A percentile compares a stretch with the other conserved stretches of the same genome.
phyloP scores from a whole-genome alignment of 345 rosid genomes.

The Lumnitzera racemosa region DNA sequence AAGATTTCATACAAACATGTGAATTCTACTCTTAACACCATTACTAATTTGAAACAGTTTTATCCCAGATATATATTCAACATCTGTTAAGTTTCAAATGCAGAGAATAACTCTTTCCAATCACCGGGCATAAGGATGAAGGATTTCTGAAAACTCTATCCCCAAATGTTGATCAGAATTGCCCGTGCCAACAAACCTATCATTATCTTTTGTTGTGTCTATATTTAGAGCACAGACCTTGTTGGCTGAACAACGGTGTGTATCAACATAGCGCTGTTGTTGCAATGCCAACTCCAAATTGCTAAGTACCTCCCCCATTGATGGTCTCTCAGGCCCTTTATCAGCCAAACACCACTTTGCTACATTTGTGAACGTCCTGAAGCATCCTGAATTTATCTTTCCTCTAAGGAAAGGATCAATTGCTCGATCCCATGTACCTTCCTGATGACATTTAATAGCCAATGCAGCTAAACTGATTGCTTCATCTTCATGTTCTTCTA shows the following conservation, averaged over 20 bases:
- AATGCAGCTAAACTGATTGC: constrained; percentile 6
- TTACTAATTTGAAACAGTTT: too few relatives aligned
- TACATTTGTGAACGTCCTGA: constrained; percentile 1
- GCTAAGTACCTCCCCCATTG: constrained; percentile 8
- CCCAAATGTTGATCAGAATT: neutral
- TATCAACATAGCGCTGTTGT: constrained; percentile 9
- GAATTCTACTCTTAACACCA: too few relatives aligned
- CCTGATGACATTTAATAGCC: constrained; percentile 22
- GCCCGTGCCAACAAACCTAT: neutral
- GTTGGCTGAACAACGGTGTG: neutral
- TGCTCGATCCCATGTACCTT: constrained; percentile 13
- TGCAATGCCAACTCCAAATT: constrained; percentile 10
- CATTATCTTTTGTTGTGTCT: neutral
- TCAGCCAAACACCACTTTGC: constrained; percentile 3
- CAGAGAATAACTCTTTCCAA: neutral
- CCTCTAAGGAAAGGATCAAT: constrained; percentile 22
- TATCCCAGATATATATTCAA: too few relatives aligned
- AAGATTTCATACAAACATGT: too few relatives aligned
- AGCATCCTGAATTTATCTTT: neutral
- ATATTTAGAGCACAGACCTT: neutral
- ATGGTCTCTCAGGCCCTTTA: constrained; percentile 8
- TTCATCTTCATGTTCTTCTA: too few relatives aligned
- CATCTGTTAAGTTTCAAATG: neutral
- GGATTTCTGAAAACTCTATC: constrained; percentile 23
- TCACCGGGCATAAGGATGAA: constrained; percentile 16